phyloP scores from a whole-genome alignment of 768 basidiomycete genomes.

The Mycena belliarum region DNA sequence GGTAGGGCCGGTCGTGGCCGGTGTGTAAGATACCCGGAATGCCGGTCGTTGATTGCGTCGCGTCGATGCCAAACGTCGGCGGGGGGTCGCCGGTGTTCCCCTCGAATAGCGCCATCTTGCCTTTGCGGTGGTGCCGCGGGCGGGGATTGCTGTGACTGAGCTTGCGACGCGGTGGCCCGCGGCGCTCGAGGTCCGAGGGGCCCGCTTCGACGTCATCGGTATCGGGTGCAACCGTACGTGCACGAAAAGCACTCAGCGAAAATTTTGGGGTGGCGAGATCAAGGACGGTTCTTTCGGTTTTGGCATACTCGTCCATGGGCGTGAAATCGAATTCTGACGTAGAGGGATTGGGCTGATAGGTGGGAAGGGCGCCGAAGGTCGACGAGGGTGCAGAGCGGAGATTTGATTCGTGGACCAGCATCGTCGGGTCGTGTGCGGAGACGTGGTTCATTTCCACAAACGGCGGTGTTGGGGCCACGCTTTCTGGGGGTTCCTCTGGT shows the following conservation, averaged over 20 bases:
- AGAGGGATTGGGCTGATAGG: slow-evolving; percentile 64
- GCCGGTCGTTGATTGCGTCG: slow-evolving; percentile 18
- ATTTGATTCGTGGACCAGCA: slow-evolving; percentile 36
- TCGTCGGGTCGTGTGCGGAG: slow-evolving; percentile 49
- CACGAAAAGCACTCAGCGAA: slow-evolving; percentile 29
- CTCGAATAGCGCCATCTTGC: slow-evolving; percentile 92
- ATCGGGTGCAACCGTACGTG: slow-evolving; percentile 19
- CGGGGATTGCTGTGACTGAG: slow-evolving; percentile 79
- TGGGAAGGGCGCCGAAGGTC: slow-evolving; percentile 51
- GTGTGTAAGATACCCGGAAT: slow-evolving; percentile 39
- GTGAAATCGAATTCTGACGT: slow-evolving; percentile 70
- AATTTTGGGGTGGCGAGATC: slow-evolving; percentile 59
- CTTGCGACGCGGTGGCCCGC: slow-evolving; percentile 74
- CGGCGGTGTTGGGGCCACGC: slow-evolving; percentile 28
- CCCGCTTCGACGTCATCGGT: slow-evolving; percentile 21
- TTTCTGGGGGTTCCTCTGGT: slow-evolving; percentile 18
- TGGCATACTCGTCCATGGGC: slow-evolving; percentile 76
- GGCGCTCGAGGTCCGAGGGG: slow-evolving; percentile 26
- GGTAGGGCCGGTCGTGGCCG: slow-evolving; percentile 86
- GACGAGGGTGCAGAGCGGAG: slow-evolving; percentile 27
- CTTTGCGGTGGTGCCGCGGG: slow-evolving; percentile 60
- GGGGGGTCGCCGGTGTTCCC: slow-evolving; percentile 48
- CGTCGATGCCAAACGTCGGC: slow-evolving; percentile 38
- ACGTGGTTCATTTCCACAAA: slow-evolving; percentile 38
- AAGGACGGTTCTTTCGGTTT: slow-evolving; percentile 63